A percentile compares a stretch with the other conserved stretches of the same genome.
These are phyloP conservation scores for Coleophoma crateriformis DNA, from an alignment of 2,329 filamentous ascomycete species.

Conservation along the genomic window DNA sequence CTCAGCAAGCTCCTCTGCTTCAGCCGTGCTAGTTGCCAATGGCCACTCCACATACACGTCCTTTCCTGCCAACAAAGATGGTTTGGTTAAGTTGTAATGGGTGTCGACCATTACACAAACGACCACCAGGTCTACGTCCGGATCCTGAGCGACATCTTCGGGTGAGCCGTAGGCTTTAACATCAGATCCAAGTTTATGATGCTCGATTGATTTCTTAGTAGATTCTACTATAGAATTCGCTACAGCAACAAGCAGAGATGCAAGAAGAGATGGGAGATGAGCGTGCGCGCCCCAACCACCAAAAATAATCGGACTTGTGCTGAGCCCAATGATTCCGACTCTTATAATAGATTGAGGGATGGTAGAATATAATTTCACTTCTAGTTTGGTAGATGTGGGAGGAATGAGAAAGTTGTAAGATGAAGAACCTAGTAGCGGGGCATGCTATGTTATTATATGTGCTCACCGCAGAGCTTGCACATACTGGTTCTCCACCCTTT, in stretches of 20 bases:
- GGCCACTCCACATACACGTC: slow-evolving; percentile 43
- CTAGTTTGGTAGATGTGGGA: no score
- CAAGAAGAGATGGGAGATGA: slow-evolving; percentile 40
- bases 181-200: slow-evolving; percentile 28
- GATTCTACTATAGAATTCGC: slow-evolving; percentile 38
- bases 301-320: slow-evolving; percentile 40
- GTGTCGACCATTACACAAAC: slow-evolving; percentile 35
- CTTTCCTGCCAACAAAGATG: slow-evolving; percentile 36
- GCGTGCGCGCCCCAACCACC: slow-evolving; percentile 43
- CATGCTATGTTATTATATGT: no score
- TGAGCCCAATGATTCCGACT: slow-evolving; percentile 8
- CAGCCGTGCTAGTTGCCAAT: slow-evolving; percentile 30
- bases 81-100: slow-evolving; percentile 33
- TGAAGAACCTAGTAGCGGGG: no score
- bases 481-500: no score
- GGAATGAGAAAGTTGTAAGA: no score
- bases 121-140: slow-evolving; percentile 40
- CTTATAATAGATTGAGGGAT: slow-evolving; percentile 12
- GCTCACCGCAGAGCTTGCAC: no score
- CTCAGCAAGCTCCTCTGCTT: slow-evolving; percentile 35
- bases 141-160: slow-evolving; percentile 34
- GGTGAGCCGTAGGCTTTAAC: slow-evolving; percentile 37
- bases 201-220: slow-evolving; percentile 32
- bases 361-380: no score
- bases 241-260: slow-evolving; percentile 32